phyloP scores from a whole-genome alignment of 805 yeast species.

The Hanseniaspora mollemarum region DNA sequence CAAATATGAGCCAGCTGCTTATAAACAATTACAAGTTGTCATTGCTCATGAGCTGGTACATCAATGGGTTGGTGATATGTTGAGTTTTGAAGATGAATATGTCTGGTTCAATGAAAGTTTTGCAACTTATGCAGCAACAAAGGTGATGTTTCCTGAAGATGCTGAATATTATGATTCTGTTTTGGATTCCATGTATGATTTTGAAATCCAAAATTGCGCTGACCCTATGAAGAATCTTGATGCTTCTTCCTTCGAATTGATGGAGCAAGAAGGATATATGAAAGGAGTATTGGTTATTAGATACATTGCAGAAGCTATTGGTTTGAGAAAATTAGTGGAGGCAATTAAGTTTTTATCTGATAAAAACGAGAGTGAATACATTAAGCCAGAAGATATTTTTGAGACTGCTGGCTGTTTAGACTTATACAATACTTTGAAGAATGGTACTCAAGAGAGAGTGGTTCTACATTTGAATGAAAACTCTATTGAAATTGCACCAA shows the following conservation, averaged over 20 bases:
- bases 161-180: conserved; percentile 5
- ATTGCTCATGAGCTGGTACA: conserved; percentile 65
- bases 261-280: conserved; percentile 21
- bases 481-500: conserved; percentile 46
- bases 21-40: conserved; percentile 40
- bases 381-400: conserved; percentile 29
- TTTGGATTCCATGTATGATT: conserved; percentile 2
- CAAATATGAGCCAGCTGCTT: conserved; percentile 22
- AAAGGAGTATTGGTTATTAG: conserved; percentile 29
- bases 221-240: conserved; percentile 1
- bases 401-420: conserved; percentile 19
- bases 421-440: background rate
- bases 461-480: conserved; percentile 17
- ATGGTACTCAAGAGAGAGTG: conserved; percentile 4
- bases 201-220: background rate
- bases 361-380: conserved; percentile 18
- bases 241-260: conserved; percentile 13
- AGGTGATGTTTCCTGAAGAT: conserved; percentile 16
- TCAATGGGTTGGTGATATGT: conserved; percentile 66
- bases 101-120: conserved; percentile 70
- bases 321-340: conserved; percentile 20
- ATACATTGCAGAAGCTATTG: conserved; percentile 23
- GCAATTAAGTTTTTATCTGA: conserved; percentile 20
- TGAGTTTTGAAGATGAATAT: conserved; percentile 57
- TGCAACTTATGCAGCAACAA: conserved; percentile 57